These are phyloP conservation scores for Mycena venus DNA, from an alignment of 768 basidiomycete species.

Conservation along the genomic window DNA sequence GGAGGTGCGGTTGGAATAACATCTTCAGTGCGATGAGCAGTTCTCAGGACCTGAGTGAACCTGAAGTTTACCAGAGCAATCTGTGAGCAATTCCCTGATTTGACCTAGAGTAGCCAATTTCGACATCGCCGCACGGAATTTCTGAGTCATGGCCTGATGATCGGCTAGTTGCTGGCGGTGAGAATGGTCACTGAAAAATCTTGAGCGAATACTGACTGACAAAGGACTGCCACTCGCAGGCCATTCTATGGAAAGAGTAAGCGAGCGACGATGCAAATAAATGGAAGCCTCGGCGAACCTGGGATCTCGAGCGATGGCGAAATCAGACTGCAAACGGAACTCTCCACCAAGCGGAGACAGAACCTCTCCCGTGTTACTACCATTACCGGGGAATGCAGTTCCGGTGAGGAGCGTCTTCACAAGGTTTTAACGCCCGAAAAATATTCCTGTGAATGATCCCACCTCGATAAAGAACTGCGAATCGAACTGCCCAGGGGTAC, in stretches of 20 bases:
- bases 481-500: conserved; percentile 47
- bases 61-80: background rate
- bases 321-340: conserved; percentile 47
- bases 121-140: conserved; percentile 13
- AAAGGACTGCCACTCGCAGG: background rate
- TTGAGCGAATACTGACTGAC: background rate
- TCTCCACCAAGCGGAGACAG: conserved; percentile 40
- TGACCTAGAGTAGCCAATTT: conserved; percentile 6
- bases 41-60: background rate
- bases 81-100: background rate
- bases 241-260: background rate
- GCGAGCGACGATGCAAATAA: background rate
- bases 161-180: background rate
- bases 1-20: background rate
- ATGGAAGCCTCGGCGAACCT: too few relatives aligned
- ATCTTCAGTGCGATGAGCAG: background rate
- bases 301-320: too few relatives aligned
- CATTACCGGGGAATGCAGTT: conserved; percentile 40
- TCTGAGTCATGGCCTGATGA: background rate
- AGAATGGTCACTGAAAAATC: background rate
- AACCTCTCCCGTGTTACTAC: conserved; percentile 38
- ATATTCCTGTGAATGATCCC: too few relatives aligned
- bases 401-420: conserved; percentile 44
- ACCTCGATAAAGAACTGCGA: conserved; percentile 48
- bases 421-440: background rate